Evolutionary conservation across 2,329 filamentous ascomycete genomes (phyloP), one percentile per base, ranked within the genome.

Genomic region (Plectosphaerella sp.): DNA sequence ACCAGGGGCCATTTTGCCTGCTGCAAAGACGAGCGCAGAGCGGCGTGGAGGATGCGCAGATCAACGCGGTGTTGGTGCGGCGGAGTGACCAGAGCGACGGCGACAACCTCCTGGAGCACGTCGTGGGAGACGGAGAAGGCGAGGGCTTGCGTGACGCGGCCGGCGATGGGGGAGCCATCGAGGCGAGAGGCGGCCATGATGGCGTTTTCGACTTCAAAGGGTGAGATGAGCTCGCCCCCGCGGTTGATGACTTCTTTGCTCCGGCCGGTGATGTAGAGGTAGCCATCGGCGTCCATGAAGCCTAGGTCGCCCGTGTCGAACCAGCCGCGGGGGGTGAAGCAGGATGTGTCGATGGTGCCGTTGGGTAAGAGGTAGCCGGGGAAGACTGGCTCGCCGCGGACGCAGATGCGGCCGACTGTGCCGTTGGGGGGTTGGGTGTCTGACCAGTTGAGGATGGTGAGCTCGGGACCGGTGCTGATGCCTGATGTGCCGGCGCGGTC

Each of bases 211-310:
- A 83, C 72, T 58, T 83, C 79, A 50, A 82, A 80, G 0, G 79
- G 79, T 5, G 77, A 80, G 52, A 83, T 81, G n/a, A 82, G 70
- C 59, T 83, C 79, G 35, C 79, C 78, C 36, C 79, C 79, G 11
- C 78, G 73, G 59, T 81, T 81, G 62, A 82, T 80, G 51, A 81
- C 76, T 52, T 81, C 78, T 57, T 81, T 82, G 60, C 72, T 79
- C 28, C 78, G 71, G 8, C 78, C 78, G 3, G 77, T 81, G 56
- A 81, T 76, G 62, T 74, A 80, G 9, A 81, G 69, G 56, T 75
- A 80, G 24, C 76, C 75, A 11, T 78, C 72, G 1, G 62, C 51
- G 54, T 81, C 78, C 53, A 80, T 67, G 51, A 78, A 76, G 3
- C 78, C 78, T 54, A 80, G 68, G 54, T 81, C 78, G 24, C 78